These are phyloP conservation scores for Ambrosia artemisiifolia DNA, from an alignment of 129 eudicot species.

Conservation along the genomic window DNA sequence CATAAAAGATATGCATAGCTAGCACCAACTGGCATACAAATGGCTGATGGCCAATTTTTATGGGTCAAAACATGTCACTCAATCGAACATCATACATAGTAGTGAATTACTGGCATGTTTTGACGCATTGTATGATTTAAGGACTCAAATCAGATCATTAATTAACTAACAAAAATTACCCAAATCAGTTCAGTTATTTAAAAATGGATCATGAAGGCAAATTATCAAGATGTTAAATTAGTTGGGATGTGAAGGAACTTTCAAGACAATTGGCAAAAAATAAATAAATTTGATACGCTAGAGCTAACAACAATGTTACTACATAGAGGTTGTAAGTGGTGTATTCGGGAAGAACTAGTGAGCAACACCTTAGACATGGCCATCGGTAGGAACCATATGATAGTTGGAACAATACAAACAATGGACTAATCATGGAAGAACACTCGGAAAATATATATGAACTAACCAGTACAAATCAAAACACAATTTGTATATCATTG, in stretches of 20 bases:
- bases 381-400: too few relatives aligned
- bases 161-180: not conserved
- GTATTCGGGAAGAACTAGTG: too few relatives aligned
- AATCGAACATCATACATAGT: not conserved
- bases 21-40: slow-evolving; percentile 8
- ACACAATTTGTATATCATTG: too few relatives aligned
- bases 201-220: not conserved
- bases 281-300: too few relatives aligned
- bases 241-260: slow-evolving; percentile 12
- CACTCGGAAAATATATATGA: too few relatives aligned
- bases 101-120: not conserved
- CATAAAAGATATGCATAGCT: slow-evolving; percentile 1
- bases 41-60: not conserved
- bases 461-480: too few relatives aligned
- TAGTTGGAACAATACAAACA: too few relatives aligned
- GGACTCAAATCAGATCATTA: not conserved
- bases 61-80: not conserved
- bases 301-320: too few relatives aligned
- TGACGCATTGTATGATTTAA: not conserved
- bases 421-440: too few relatives aligned
- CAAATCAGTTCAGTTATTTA: not conserved
- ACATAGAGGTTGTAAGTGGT: too few relatives aligned
- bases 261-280: not conserved
- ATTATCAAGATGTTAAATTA: too few relatives aligned
- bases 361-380: too few relatives aligned